Evolutionary conservation across 768 basidiomycete species (phyloP), one percentile per base, ranked within the genome.

Genomic region (Leucogyrophana mollusca): DNA sequence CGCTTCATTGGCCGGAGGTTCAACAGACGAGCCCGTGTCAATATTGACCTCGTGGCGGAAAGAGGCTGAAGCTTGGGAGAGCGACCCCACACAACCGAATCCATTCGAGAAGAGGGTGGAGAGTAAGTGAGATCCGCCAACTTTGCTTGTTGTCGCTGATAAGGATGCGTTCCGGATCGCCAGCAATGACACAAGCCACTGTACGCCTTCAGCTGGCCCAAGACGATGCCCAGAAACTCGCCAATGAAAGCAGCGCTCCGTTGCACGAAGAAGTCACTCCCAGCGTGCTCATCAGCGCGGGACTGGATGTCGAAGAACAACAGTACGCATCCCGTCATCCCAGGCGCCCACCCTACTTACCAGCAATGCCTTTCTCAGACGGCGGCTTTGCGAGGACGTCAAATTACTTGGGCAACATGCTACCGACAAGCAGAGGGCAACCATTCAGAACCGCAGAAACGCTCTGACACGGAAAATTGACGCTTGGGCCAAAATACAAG

Each of bases 271-370:
- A 50, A 18, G 24, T 52, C 11, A 18, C 57, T 1, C 58, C 64
- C 4, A 59, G 59, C 32, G 39, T 53, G 21, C 48, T 72, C 13
- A 54, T 71, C 32, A 49, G 46, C 1, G 52, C 56, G 20, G 67
- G 62, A 4, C 41, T 71, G 2, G 61, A 70, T 24, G 21, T 72
- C 9, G 64, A 73, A 45, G 61, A 67, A 10, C 49, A 45, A 23
- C 66, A 70, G 68, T 70, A 48, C 17, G 68, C 60, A n/a, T 10
- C 24, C 9, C 4, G n/a, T 8, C 18, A 41, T 20, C 37, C 7
- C n/a, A 21, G 9, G 9, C 10, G n/a, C 13, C 7, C 7, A 30
- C 27, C 27, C 27, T 30, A 7, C 6, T 30, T 30, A 22, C 23
- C 5, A 5, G 3, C 24, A 9, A 16, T n/a, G 23, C 11, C n/a